phyloP scores from a whole-genome alignment of 2,329 filamentous ascomycete genomes.

The Talaromyces sp. region DNA sequence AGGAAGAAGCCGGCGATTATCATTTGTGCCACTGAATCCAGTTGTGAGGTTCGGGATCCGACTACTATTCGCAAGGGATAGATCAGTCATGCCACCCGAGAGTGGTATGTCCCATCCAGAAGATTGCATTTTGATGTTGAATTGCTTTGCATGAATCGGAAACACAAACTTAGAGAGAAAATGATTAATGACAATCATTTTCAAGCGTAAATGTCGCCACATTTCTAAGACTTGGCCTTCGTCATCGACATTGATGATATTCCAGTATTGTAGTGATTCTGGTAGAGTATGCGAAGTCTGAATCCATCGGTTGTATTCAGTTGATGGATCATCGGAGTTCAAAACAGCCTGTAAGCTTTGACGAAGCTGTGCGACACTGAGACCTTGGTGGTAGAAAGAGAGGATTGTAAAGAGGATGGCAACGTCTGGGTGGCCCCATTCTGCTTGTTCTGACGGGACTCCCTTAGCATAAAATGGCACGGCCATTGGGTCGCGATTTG shows the following conservation, averaged over 20 bases:
- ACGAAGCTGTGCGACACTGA: conserved; percentile 45
- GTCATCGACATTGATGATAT: conserved; percentile 56
- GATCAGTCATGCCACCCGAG: conserved; percentile 17
- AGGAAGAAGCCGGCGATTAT: conserved; percentile 55
- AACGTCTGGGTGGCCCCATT: conserved; percentile 65
- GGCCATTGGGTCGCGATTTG: conserved; percentile 42
- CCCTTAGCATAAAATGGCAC: conserved; percentile 66
- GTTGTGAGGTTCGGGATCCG: conserved; percentile 42
- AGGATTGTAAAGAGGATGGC: conserved; percentile 60
- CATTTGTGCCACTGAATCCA: conserved; percentile 68
- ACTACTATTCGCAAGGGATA: not conserved
- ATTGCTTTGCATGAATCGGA: conserved; percentile 59
- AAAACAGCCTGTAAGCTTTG: conserved; percentile 47
- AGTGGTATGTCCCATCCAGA: conserved; percentile 64
- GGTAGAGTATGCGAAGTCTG: conserved; percentile 39
- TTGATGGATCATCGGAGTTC: conserved; percentile 51
- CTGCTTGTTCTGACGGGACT: conserved; percentile 54
- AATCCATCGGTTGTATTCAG: conserved; percentile 51
- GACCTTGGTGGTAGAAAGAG: conserved; percentile 60
- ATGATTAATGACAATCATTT: conserved; percentile 50
- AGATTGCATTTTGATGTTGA: conserved; percentile 56
- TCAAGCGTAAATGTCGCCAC: conserved; percentile 46
- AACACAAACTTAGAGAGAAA: conserved; percentile 62
- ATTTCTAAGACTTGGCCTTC: conserved; percentile 45
- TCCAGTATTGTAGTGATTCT: conserved; percentile 46